Percentiles rank a stretch among this genome's conserved stretches.
Conservation (phyloP, 495 filamentous ascomycete genomes). For the Symbiotaphrina buchneri region DNA sequence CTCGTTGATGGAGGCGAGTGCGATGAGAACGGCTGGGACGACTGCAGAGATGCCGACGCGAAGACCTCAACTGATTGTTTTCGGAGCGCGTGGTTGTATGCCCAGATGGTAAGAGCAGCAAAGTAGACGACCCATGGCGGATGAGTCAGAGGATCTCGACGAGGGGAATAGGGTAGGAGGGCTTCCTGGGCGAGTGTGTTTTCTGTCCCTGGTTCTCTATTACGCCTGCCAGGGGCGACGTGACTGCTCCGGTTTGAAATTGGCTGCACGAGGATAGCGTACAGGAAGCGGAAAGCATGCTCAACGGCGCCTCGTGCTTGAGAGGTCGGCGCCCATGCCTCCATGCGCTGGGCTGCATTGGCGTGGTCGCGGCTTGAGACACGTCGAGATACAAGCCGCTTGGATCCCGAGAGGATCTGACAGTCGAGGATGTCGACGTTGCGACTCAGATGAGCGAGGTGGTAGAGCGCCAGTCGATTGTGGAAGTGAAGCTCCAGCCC, state of each 20-base stretch:
- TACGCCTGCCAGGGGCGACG: no score
- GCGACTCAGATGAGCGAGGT: conserved; percentile 92
- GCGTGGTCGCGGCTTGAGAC: conserved; percentile 65
- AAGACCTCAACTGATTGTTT: no score
- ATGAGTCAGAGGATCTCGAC: conserved; percentile 83
- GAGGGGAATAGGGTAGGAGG: conserved; percentile 79
- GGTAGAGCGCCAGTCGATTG: conserved; percentile 73
- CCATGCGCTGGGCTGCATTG: conserved; percentile 67
- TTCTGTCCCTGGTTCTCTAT: no score
- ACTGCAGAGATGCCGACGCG: no score
- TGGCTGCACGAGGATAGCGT: conserved; percentile 58
- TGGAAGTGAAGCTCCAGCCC: no score
- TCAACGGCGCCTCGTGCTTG: conserved; percentile 83
- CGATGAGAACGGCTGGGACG: no score
- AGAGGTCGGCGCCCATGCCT: conserved; percentile 76
- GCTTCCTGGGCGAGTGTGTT: no score
- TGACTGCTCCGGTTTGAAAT: no score
- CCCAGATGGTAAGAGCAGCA: conserved; percentile 81
- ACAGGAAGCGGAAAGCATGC: conserved; percentile 76
- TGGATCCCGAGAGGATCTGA: conserved; percentile 82
- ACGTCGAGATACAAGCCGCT: conserved; percentile 60
- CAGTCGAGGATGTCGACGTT: conserved; percentile 96
- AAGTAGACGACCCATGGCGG: conserved; percentile 97
- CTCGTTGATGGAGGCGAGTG: no score
- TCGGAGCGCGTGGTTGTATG: conserved; percentile 77